phyloP scores from a whole-genome alignment of 805 yeast species.

The Wickerhamomyces strasburgensis region DNA sequence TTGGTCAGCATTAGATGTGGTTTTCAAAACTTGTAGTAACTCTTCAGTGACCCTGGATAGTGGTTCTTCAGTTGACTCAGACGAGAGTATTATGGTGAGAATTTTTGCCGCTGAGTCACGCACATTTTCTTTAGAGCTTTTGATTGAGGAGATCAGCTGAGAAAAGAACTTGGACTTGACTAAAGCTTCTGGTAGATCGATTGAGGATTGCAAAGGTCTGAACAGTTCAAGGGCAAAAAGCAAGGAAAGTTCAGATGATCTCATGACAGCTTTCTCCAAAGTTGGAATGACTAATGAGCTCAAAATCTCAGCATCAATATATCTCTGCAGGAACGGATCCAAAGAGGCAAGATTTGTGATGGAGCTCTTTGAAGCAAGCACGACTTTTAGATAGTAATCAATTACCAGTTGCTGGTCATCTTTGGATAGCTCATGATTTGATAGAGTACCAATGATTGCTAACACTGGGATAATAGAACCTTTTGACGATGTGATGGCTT shows the following conservation, averaged over 20 bases:
- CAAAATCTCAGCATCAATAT: slow-evolving; percentile 36
- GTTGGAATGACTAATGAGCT: slow-evolving; percentile 45
- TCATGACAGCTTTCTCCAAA: slow-evolving; percentile 66
- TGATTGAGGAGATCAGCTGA: slow-evolving; percentile 51
- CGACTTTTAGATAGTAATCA: slow-evolving; percentile 32
- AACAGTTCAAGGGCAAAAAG: slow-evolving; percentile 52
- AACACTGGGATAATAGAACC: slow-evolving; percentile 31
- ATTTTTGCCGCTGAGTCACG: slow-evolving; percentile 30
- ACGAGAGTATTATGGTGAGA: slow-evolving; percentile 31
- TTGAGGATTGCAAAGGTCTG: slow-evolving; percentile 21
- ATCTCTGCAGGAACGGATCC: slow-evolving; percentile 40
- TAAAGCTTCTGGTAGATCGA: slow-evolving; percentile 40
- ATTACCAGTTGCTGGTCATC: slow-evolving; percentile 19
- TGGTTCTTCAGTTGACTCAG: slow-evolving; percentile 27
- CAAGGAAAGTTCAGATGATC: slow-evolving; percentile 73
- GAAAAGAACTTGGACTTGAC: slow-evolving; percentile 43
- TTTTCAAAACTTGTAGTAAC: slow-evolving; percentile 50
- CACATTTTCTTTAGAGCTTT: slow-evolving; percentile 66
- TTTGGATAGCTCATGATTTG: slow-evolving; percentile 23
- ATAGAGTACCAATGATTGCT: slow-evolving; percentile 33
- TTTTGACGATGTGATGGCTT: slow-evolving; percentile 18
- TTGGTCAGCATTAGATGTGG: slow-evolving; percentile 59
- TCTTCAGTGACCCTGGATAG: slow-evolving; percentile 42
- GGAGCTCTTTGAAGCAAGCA: slow-evolving; percentile 41
- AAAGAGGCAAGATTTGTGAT: slow-evolving; percentile 36